Evolutionary conservation across 2,329 filamentous ascomycete genomes (phyloP).

Genomic region (Phyllosticta paracitricarpa): DNA sequence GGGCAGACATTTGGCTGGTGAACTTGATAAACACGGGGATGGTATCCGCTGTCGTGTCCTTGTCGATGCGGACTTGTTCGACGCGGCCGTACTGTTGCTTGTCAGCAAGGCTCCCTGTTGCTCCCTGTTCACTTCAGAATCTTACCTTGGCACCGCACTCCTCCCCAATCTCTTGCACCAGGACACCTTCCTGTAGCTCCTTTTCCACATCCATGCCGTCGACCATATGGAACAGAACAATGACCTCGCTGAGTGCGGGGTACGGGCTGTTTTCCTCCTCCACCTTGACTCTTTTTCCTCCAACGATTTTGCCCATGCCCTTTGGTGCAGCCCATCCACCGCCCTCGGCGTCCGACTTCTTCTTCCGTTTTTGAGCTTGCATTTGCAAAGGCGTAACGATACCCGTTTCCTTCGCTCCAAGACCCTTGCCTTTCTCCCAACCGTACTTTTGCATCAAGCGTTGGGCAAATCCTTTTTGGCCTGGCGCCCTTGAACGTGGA

Average conservation of each 20-base stretch:
- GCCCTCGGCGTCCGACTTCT: conserved; percentile 66
- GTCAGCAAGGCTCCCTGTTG: conserved; percentile 12
- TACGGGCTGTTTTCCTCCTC: conserved; percentile 22
- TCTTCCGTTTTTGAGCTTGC: conserved; percentile 62
- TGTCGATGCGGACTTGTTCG: conserved; percentile 67
- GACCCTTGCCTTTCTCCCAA: conserved; percentile 77
- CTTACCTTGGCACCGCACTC: conserved; percentile 72
- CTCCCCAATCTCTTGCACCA: conserved; percentile 92
- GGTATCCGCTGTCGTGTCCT: conserved; percentile 38
- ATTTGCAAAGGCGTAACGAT: conserved; percentile 78
- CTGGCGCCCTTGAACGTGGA: conserved; percentile 56
- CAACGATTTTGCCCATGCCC: conserved; percentile 67
- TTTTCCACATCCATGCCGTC: conserved; percentile 69
- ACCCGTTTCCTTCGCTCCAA: conserved; percentile 72
- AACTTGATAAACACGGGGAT: conserved; percentile 87
- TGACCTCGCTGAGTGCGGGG: conserved; percentile 63
- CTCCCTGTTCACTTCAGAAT: background rate
- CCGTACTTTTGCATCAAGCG: conserved; percentile 90
- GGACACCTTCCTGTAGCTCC: conserved; percentile 57
- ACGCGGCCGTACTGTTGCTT: conserved; percentile 63
- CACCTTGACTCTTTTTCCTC: conserved; percentile 51
- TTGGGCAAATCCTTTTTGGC: conserved; percentile 75
- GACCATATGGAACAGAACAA: conserved; percentile 77
- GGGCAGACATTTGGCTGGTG: conserved; percentile 70
- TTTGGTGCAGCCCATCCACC: conserved; percentile 64